These are phyloP conservation scores for Daldinia sp. DNA, from an alignment of 2,329 filamentous ascomycete genomes.

Conservation along the genomic window DNA sequence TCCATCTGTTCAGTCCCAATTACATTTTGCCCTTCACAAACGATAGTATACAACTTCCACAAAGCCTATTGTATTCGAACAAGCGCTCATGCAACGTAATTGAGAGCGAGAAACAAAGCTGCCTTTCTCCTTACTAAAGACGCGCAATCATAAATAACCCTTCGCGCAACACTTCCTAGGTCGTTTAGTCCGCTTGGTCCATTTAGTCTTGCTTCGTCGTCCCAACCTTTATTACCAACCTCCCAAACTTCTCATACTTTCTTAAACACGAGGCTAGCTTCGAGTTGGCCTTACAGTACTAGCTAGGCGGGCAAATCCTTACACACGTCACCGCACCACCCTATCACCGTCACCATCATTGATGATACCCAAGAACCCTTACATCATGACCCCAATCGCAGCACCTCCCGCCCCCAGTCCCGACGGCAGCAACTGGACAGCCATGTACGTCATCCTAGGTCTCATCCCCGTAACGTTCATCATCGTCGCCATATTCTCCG, in stretches of 20 bases:
- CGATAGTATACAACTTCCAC: not conserved
- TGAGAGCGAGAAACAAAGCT: not conserved
- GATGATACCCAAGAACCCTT: not conserved
- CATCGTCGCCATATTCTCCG: slow-evolving; percentile 29
- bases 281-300: not conserved
- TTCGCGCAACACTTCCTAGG: not conserved
- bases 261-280: not conserved
- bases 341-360: not conserved
- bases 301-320: too few relatives aligned
- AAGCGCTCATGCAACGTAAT: not conserved
- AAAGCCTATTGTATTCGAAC: not conserved
- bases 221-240: not conserved
- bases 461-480: slow-evolving; percentile 40
- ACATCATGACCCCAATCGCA: not conserved
- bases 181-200: not conserved
- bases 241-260: not conserved
- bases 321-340: not conserved
- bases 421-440: slow-evolving; percentile 40
- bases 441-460: slow-evolving; percentile 39
- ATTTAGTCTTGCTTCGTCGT: not conserved
- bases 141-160: not conserved
- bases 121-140: not conserved
- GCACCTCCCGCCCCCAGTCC: not conserved
- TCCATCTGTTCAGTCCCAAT: too few relatives aligned
- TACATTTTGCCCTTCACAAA: not conserved